Conservation (phyloP, 2,329 filamentous ascomycete species). For the Chrysoporthe puriensis region DNA sequence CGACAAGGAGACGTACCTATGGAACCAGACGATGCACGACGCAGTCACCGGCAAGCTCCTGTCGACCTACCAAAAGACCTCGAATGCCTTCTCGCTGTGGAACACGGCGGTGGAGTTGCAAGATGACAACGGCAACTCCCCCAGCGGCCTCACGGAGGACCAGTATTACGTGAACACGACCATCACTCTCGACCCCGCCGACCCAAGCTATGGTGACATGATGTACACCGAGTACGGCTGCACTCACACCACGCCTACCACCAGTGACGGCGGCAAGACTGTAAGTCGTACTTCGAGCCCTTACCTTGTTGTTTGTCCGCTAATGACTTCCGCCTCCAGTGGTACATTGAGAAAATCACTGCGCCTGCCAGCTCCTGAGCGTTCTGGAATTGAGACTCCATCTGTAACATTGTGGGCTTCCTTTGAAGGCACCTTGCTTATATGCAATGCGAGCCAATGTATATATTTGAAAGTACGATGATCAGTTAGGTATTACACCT, state of each 20-base stretch:
- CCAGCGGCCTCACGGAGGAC: slow-evolving; percentile 24
- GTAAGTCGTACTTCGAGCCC: slow-evolving; percentile 7
- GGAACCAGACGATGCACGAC: slow-evolving; percentile 32
- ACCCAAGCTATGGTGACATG: slow-evolving; percentile 6
- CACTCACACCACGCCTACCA: slow-evolving; percentile 10
- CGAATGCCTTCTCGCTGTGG: slow-evolving; percentile 33
- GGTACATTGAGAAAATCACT: slow-evolving; percentile 29
- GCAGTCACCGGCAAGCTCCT: slow-evolving; percentile 31
- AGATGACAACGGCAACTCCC: slow-evolving; percentile 16
- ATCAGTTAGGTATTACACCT: neutral
- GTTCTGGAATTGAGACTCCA: too few relatives aligned
- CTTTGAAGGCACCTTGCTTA: neutral
- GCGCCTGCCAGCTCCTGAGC: slow-evolving; percentile 13
- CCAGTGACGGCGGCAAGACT: slow-evolving; percentile 20
- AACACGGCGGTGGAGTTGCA: slow-evolving; percentile 30
- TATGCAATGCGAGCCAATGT: neutral
- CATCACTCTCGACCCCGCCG: slow-evolving; percentile 22
- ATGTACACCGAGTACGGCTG: slow-evolving; percentile 20
- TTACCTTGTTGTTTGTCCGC: neutral
- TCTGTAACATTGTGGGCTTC: neutral
- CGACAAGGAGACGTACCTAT: slow-evolving; percentile 32
- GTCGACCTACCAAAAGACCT: slow-evolving; percentile 32
- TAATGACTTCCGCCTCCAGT: slow-evolving; percentile 4
- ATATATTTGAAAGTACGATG: neutral
- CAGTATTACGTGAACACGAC: slow-evolving; percentile 29